Evolutionary conservation across 176 grass and related monocot species (phyloP).

Genomic region (Areca catechu): DNA sequence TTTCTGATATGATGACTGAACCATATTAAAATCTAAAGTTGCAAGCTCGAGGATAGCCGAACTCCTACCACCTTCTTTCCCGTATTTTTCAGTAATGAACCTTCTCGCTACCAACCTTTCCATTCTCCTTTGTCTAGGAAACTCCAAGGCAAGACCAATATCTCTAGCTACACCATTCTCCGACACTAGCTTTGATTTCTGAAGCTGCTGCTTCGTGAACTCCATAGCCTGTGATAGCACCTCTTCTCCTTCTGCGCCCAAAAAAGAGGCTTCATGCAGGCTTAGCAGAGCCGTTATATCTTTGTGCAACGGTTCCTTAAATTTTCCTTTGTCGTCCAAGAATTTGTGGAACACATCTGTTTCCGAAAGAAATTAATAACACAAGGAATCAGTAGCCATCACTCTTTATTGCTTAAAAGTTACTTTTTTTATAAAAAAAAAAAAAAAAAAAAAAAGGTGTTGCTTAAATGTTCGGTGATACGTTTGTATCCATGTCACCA

Average conservation of each 20-base stretch:
- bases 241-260: background rate
- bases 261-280: background rate
- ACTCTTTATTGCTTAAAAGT: too few species aligned
- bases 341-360: constrained; percentile 8
- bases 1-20: background rate
- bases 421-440: too few species aligned
- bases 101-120: background rate
- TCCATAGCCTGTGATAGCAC: constrained; percentile 1
- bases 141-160: background rate
- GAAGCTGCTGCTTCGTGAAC: background rate
- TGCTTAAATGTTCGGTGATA: too few species aligned
- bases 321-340: background rate
- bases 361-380: background rate
- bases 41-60: constrained; percentile 1
- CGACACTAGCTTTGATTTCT: background rate
- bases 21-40: background rate
- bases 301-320: background rate
- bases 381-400: too few species aligned
- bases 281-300: background rate
- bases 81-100: background rate
- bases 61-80: background rate
- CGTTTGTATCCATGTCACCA: too few species aligned
- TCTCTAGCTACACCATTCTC: background rate
- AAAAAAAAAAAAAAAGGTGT: too few species aligned
- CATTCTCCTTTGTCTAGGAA: constrained; percentile 1